Percentiles rank a stretch among this genome's conserved stretches.
Conservation (phyloP, 352 stramenopile genomes). For the Globisporangium emineosum region DNA sequence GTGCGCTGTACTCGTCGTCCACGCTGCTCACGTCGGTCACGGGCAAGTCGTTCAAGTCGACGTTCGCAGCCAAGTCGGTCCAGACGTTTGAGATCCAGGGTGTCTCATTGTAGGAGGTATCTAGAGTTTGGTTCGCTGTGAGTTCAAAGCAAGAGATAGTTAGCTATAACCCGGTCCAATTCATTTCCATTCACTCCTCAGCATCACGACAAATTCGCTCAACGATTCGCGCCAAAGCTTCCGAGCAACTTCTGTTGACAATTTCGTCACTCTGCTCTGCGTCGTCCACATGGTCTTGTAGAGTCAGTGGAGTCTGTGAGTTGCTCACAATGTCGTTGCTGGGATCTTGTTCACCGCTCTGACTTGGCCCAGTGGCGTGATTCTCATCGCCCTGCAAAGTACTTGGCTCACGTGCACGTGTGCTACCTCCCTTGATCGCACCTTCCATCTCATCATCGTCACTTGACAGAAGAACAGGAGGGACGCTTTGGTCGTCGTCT, state of each 20-base stretch:
- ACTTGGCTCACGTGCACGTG: neutral
- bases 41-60: constrained; percentile 33
- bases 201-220: too few relatives aligned
- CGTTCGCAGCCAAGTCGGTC: constrained; percentile 36
- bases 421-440: neutral
- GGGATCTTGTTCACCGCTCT: too few relatives aligned
- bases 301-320: too few relatives aligned
- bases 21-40: constrained; percentile 15
- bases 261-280: too few relatives aligned
- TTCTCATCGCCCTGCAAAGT: neutral
- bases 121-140: neutral
- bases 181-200: too few relatives aligned
- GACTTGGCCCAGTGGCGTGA: too few relatives aligned
- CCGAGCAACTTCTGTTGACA: too few relatives aligned
- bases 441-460: neutral
- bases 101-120: constrained; percentile 15
- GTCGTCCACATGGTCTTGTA: too few relatives aligned
- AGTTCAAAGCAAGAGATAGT: too few relatives aligned
- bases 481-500: neutral
- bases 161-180: too few relatives aligned
- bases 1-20: constrained; percentile 29
- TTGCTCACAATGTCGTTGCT: too few relatives aligned
- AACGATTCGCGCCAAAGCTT: too few relatives aligned
- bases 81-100: constrained; percentile 44
- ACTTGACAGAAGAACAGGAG: neutral